Conservation (phyloP, 768 basidiomycete species). For the Strobilomyces dryophilus region DNA sequence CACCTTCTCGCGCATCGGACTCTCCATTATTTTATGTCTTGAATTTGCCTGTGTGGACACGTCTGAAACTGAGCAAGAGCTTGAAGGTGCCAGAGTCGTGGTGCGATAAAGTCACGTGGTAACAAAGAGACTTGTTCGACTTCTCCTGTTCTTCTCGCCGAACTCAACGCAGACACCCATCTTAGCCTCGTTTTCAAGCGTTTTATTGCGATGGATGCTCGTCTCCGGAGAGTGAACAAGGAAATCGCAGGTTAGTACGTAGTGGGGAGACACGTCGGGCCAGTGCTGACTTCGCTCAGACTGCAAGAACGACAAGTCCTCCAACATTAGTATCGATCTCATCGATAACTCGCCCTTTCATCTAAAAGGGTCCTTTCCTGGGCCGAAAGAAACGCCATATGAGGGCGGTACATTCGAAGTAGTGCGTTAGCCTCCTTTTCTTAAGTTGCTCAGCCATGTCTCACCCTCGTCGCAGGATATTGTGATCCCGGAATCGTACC, state of each 20-base stretch:
- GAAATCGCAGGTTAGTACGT: slow-evolving; percentile 83
- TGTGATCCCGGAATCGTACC: slow-evolving; percentile 85
- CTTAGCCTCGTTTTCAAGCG: neutral
- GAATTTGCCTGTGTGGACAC: neutral
- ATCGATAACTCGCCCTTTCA: slow-evolving; percentile 90
- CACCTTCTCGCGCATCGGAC: slow-evolving; percentile 70
- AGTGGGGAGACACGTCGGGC: neutral
- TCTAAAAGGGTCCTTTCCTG: slow-evolving; percentile 85
- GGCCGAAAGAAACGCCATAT: slow-evolving; percentile 91
- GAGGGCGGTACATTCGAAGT: slow-evolving; percentile 90
- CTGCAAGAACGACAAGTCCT: slow-evolving; percentile 93
- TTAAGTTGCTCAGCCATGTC: neutral
- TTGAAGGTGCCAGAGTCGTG: neutral
- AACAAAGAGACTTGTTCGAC: neutral
- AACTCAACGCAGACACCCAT: neutral
- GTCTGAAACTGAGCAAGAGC: neutral
- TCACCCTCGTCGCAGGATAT: slow-evolving; percentile 63
- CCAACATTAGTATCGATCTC: slow-evolving; percentile 81
- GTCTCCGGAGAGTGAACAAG: slow-evolving; percentile 88
- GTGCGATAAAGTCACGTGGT: slow-evolving; percentile 23
- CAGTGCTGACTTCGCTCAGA: slow-evolving; percentile 43
- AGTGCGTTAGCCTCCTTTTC: slow-evolving; percentile 44
- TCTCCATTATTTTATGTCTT: slow-evolving; percentile 8
- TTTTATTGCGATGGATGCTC: slow-evolving; percentile 66
- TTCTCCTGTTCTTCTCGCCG: neutral